phyloP scores from a whole-genome alignment of 192 early-diverging fungal species.

The Coemansia sp. region DNA sequence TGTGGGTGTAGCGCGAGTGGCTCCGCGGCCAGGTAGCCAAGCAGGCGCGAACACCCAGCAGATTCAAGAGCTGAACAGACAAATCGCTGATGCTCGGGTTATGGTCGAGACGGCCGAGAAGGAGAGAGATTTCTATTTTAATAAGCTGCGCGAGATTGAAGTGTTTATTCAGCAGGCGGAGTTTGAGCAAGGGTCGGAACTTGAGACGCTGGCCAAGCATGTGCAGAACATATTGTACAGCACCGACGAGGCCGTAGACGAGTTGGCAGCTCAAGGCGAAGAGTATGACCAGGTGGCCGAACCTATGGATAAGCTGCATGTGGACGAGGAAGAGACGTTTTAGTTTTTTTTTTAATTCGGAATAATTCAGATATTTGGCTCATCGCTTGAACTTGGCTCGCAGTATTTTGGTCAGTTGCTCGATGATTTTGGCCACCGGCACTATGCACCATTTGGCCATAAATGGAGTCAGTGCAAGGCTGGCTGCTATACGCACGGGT shows the following conservation, averaged over 20 bases:
- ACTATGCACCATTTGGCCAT: constrained; percentile 28
- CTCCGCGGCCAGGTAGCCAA: constrained; percentile 25
- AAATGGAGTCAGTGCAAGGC: constrained; percentile 38
- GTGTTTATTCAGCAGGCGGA: constrained; percentile 85
- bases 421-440: constrained; percentile 12
- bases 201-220: constrained; percentile 64
- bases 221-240: constrained; percentile 92
- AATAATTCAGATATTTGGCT: background rate
- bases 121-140: constrained; percentile 97
- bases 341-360: constrained; percentile 8
- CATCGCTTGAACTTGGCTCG: background rate
- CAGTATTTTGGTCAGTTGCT: background rate
- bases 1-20: background rate
- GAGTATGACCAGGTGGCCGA: constrained; percentile 18
- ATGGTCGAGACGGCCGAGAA: constrained; percentile 91
- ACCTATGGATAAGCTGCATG: constrained; percentile 31
- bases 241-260: constrained; percentile 60
- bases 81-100: constrained; percentile 77
- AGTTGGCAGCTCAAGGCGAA: constrained; percentile 2
- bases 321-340: constrained; percentile 50
- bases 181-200: constrained; percentile 48
- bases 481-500: constrained; percentile 32
- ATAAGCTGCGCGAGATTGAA: constrained; percentile 92
- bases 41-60: constrained; percentile 51
- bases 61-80: constrained; percentile 72